phyloP scores from a whole-genome alignment of 2,329 filamentous ascomycete genomes.

The Alternaria ventricosa region DNA sequence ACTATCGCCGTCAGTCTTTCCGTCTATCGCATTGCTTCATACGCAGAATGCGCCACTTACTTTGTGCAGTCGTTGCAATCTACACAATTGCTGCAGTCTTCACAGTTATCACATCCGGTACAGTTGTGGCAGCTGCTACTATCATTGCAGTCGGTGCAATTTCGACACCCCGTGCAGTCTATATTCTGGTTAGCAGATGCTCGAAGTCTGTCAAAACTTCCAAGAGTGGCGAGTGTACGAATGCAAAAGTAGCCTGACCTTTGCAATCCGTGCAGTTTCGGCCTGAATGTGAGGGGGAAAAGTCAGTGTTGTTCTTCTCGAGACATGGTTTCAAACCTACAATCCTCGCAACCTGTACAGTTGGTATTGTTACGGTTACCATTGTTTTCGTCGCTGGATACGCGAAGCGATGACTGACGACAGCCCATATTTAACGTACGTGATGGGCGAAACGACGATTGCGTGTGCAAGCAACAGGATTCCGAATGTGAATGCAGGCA shows the following conservation, averaged over 20 bases:
- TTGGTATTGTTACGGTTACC: constrained; percentile 9
- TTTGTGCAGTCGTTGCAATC: constrained; percentile 2
- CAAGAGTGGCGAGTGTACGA: background rate
- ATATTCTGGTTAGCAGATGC: background rate
- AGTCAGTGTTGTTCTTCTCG: background rate
- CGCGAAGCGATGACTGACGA: background rate
- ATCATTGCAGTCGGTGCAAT: background rate
- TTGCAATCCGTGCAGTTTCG: constrained; percentile 9
- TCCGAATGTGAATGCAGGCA: background rate
- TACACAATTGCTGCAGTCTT: background rate
- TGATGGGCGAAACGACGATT: background rate
- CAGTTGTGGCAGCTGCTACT: constrained; percentile 4
- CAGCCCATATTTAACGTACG: constrained; percentile 2
- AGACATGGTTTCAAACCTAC: background rate
- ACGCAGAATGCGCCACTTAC: background rate
- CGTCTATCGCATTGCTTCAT: background rate
- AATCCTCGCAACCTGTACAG: constrained; percentile 9
- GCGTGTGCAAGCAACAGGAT: background rate
- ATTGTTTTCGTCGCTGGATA: background rate
- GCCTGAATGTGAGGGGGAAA: background rate
- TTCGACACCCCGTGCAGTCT: constrained; percentile 7
- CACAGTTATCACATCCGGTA: constrained; percentile 1
- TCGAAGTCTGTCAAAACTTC: background rate
- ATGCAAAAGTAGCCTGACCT: background rate
- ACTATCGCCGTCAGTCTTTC: constrained; percentile 1